Evolutionary conservation across 2,329 filamentous ascomycete species (phyloP).

Genomic region (Talaromyces sp.): DNA sequence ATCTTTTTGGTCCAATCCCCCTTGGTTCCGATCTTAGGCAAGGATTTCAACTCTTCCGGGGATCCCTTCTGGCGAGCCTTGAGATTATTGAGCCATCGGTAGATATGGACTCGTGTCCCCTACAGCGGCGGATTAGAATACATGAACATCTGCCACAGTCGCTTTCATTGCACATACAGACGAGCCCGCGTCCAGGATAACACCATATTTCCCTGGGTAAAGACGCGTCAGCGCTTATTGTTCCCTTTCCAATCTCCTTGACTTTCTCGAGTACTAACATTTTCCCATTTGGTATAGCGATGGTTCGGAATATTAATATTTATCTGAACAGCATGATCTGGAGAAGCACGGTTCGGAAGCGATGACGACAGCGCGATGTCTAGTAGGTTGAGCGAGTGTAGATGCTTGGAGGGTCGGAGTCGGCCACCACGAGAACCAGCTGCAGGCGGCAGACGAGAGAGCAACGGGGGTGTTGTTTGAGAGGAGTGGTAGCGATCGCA

Average conservation of each 20-base stretch:
- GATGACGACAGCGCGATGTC: neutral
- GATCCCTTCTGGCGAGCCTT: conserved; percentile 60
- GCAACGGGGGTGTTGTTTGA: neutral
- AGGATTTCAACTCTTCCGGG: conserved; percentile 55
- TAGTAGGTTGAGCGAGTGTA: neutral
- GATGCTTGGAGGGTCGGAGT: neutral
- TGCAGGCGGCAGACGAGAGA: neutral
- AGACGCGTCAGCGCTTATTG: conserved; percentile 3
- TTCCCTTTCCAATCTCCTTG: neutral
- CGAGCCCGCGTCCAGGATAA: conserved; percentile 95
- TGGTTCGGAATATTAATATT: conserved; percentile 11
- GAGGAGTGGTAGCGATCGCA: neutral
- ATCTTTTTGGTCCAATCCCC: conserved; percentile 92
- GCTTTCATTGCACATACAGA: conserved; percentile 50
- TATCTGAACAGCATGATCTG: conserved; percentile 28
- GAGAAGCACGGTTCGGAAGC: neutral
- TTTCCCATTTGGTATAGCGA: conserved; percentile 35
- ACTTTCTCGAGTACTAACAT: conserved; percentile 25
- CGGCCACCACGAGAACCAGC: neutral
- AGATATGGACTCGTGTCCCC: conserved; percentile 90
- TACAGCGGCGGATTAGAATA: conserved; percentile 18
- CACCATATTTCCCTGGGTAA: conserved; percentile 65
- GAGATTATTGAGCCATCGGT: conserved; percentile 80
- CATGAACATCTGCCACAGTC: neutral
- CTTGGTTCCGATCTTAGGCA: conserved; percentile 79